Conservation (phyloP, 139 green algal species). For the Chlorella sp. region DNA sequence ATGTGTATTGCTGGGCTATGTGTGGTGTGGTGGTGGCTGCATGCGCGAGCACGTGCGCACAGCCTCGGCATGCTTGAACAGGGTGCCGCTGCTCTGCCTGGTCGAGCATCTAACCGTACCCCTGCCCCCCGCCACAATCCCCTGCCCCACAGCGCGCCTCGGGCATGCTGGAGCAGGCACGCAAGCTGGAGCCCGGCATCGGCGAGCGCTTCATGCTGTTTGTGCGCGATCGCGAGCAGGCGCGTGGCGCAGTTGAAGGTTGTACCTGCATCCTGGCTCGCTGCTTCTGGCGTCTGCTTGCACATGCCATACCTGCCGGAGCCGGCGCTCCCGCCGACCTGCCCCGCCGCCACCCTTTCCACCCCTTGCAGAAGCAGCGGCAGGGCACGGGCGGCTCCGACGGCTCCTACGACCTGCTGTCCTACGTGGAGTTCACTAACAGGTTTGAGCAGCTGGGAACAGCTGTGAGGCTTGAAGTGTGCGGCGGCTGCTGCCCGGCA, state of each 20-base stretch:
- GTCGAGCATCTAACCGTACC: too few relatives aligned
- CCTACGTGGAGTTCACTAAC: slow-evolving; percentile 52
- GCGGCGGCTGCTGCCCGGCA: too few relatives aligned
- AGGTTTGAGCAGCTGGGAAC: background rate
- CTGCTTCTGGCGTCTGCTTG: too few relatives aligned
- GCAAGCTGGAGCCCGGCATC: slow-evolving; percentile 45
- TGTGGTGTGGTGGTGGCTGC: background rate
- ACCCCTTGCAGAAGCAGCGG: slow-evolving; percentile 42
- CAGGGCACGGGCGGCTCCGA: slow-evolving; percentile 40
- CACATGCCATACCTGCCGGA: too few relatives aligned
- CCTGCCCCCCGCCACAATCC: too few relatives aligned
- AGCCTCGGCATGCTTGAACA: too few relatives aligned
- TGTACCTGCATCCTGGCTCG: too few relatives aligned
- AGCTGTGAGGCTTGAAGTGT: background rate
- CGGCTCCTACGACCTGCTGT: slow-evolving; percentile 50
- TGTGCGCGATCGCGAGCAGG: slow-evolving; percentile 29
- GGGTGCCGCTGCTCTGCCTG: too few relatives aligned
- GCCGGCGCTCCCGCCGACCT: too few relatives aligned
- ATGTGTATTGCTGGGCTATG: too few relatives aligned
- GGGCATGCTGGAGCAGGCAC: slow-evolving; percentile 46
- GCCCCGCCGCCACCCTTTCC: too few relatives aligned
- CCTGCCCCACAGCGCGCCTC: background rate
- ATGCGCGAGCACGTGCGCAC: background rate
- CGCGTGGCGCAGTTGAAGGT: too few relatives aligned
- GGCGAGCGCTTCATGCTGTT: slow-evolving; percentile 54